Conservation (phyloP, 306 rosid genomes). For the Dicorynia guianensis region DNA sequence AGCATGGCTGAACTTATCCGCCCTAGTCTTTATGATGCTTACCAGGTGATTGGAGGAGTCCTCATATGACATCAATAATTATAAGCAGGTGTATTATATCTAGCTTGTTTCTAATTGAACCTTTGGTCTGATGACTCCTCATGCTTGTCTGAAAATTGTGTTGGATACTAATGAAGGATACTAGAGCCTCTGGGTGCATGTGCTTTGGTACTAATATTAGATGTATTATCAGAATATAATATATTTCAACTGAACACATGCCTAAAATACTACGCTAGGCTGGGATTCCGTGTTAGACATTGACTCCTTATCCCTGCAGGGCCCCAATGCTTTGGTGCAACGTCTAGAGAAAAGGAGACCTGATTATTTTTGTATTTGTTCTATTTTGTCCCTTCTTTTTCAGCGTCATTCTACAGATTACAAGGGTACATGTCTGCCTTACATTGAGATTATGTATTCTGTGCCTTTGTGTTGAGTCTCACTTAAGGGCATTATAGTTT, state of each 20-base stretch:
- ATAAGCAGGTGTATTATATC: slow-evolving; percentile 1
- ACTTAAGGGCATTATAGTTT: too few relatives aligned
- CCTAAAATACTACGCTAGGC: slow-evolving; percentile 15
- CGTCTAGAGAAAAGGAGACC: background rate
- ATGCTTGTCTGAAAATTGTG: background rate
- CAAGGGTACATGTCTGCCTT: too few relatives aligned
- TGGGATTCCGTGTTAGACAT: background rate
- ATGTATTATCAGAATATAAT: background rate
- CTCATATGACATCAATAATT: slow-evolving; percentile 4
- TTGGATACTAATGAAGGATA: background rate
- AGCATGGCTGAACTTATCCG: slow-evolving; percentile 99
- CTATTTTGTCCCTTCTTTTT: too few relatives aligned
- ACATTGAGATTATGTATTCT: too few relatives aligned
- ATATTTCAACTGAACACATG: background rate
- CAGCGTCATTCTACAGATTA: too few relatives aligned
- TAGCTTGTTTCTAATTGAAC: slow-evolving; percentile 2
- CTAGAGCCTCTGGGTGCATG: slow-evolving; percentile 20
- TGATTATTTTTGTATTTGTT: too few relatives aligned
- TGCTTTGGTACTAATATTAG: slow-evolving; percentile 9
- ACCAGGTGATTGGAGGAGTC: slow-evolving; percentile 67
- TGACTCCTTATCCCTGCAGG: background rate
- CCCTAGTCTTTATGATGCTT: slow-evolving; percentile 95
- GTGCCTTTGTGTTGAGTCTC: too few relatives aligned
- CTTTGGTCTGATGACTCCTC: slow-evolving; percentile 7
- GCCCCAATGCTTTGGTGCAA: background rate